Percentiles rank a stretch among this genome's conserved stretches.
Evolutionary conservation across 2,329 filamentous ascomycete genomes (phyloP).

Genomic region (Fusarium falciforme): DNA sequence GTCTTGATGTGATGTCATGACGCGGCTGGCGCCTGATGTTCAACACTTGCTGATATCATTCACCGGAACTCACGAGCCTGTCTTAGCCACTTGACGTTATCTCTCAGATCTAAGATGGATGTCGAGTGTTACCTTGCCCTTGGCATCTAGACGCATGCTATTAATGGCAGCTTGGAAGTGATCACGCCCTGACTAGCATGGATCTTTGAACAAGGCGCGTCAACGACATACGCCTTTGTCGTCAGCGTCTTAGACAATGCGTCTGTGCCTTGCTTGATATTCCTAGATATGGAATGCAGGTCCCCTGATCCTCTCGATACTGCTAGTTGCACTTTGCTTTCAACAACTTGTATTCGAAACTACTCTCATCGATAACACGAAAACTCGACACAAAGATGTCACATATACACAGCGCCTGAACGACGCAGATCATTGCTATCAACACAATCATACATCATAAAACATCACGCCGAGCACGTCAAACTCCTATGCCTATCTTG

Average conservation of each 20-base stretch:
- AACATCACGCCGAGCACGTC: not conserved
- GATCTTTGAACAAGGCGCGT: not conserved
- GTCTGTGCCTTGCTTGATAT: not conserved
- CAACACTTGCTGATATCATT: conserved; percentile 19
- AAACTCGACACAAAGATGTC: not conserved
- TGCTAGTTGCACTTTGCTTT: not conserved
- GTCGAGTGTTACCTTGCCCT: conserved; percentile 15
- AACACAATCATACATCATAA: conserved; percentile 1
- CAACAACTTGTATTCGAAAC: not conserved
- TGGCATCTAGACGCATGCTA: conserved; percentile 7
- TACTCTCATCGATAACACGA: not conserved
- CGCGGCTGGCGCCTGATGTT: conserved; percentile 11
- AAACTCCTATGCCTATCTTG: not conserved
- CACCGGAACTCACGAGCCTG: conserved; percentile 6
- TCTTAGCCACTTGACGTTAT: conserved; percentile 16
- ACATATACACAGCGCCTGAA: not conserved
- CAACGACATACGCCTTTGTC: not conserved
- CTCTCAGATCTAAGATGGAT: conserved; percentile 13
- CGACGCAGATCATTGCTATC: not conserved
- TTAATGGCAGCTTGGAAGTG: conserved; percentile 8
- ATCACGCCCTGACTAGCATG: not conserved
- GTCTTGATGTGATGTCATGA: conserved; percentile 21
- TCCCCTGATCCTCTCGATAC: not conserved
- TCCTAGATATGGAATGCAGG: not conserved
- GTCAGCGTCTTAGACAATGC: not conserved